These are phyloP conservation scores for Botrytis medusae DNA, from an alignment of 2,329 filamentous ascomycete species.

Conservation along the genomic window DNA sequence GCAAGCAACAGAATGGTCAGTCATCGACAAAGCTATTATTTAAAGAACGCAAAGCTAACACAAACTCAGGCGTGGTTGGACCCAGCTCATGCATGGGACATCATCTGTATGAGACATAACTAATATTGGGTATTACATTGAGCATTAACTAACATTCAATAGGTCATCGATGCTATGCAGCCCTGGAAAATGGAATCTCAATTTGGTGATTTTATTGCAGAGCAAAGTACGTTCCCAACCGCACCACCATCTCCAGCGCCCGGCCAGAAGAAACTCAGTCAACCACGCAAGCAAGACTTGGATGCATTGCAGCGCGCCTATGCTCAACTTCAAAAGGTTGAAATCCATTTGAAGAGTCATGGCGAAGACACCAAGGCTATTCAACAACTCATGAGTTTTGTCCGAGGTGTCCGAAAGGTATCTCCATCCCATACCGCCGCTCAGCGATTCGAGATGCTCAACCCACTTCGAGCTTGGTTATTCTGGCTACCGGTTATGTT, in stretches of 20 bases:
- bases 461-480: constrained; percentile 85
- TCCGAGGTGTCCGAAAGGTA: constrained; percentile 70
- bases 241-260: constrained; percentile 62
- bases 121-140: background rate
- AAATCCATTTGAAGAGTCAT: constrained; percentile 66
- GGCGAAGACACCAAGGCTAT: constrained; percentile 69
- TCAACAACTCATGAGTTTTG: constrained; percentile 68
- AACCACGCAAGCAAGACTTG: constrained; percentile 68
- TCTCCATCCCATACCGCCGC: constrained; percentile 69
- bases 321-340: constrained; percentile 66
- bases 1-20: constrained; percentile 95
- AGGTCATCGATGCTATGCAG: constrained; percentile 91
- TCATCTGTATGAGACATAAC: constrained; percentile 66
- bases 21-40: constrained; percentile 38
- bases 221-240: constrained; percentile 72
- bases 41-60: constrained; percentile 9
- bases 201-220: constrained; percentile 77
- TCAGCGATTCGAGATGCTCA: constrained; percentile 86
- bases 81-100: constrained; percentile 86
- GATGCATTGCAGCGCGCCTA: constrained; percentile 66
- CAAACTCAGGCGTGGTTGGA: constrained; percentile 79
- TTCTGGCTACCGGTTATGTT: constrained; percentile 92
- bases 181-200: constrained; percentile 87
- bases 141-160: constrained; percentile 37
- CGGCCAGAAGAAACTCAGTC: constrained; percentile 57